phyloP scores from a whole-genome alignment of 139 green algal species.

The Tetraselmis chui region DNA sequence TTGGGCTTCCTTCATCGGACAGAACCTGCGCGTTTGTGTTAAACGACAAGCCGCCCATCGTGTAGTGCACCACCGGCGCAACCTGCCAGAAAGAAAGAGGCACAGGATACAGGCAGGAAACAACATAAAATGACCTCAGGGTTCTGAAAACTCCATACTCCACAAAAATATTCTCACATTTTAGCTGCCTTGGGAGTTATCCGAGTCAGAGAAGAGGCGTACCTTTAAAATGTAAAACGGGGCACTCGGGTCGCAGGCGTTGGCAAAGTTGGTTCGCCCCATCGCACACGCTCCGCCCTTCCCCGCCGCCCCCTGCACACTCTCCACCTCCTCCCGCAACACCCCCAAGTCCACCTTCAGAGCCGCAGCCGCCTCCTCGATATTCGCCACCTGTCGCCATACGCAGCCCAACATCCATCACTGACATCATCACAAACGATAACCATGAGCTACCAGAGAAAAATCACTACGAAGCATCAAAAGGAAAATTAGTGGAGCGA shows the following conservation, averaged over 20 bases:
- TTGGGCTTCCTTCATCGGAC: constrained; percentile 16
- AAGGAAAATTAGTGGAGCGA: no score
- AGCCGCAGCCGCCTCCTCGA: neutral
- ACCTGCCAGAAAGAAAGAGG: constrained; percentile 43
- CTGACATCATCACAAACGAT: no score
- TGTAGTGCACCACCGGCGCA: constrained; percentile 72
- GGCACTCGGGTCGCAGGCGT: neutral
- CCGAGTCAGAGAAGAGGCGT: no score
- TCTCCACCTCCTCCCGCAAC: neutral
- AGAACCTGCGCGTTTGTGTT: constrained; percentile 25
- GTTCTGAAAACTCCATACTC: no score
- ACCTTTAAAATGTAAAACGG: neutral
- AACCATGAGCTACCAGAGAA: no score
- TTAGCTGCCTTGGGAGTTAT: no score
- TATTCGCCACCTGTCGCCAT: neutral
- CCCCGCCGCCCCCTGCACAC: neutral
- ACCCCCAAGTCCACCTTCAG: neutral
- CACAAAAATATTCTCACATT: no score
- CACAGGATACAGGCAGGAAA: no score
- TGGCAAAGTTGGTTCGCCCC: neutral
- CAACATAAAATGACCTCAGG: no score
- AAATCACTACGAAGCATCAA: no score
- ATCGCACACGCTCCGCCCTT: neutral
- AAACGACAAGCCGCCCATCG: constrained; percentile 62
- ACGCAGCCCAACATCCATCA: no score